Base-by-base conservation (phyloP, 108 stramenopile genomes). In the Licmophora abbreviata region DNA sequence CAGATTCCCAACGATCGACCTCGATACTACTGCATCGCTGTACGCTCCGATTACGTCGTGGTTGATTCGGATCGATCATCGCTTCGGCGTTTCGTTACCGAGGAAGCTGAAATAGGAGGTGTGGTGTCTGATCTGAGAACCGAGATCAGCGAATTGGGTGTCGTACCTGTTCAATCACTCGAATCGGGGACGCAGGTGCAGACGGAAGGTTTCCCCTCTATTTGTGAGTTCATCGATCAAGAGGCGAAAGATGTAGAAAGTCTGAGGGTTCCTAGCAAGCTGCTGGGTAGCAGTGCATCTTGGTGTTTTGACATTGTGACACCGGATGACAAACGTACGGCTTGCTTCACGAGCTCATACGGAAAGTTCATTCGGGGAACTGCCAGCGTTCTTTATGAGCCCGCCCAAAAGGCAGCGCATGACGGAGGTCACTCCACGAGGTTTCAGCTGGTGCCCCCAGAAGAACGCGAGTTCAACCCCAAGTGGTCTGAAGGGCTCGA, bases 241-340 rank as follows among this genome's bases (percentile, higher is more conserved):
- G 21, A 12, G 5, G 7, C 11, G 4, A 38, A 45, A 7, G 29
- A 43, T 18, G 54, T 60, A 25, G 36, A 43, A 36, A 29, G 32
- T 18, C 71, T 74, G 9, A 53, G 48, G 33, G 66, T 88, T 29
- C 92, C 87, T 4, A 44, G 47, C 40, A 76, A 73, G 45, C 18
- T 86, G 1, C 48, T 78, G 27, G 22, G 66, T 12, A 67, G 61
- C 27, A 63, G 62, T 41, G 74, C 88, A 12, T 57, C 87, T 1
- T 94, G 92, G 92, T 91, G 85, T 43, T 85, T 92, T 67, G 94
- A 95, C 51, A 70, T 92, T 47, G 83, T 85, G 12, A 74, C 85
- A 33, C 77, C 82, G 21, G 2, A 21, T 6, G 46, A 61, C 29
- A 38, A 44, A 35, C 59, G 67, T 12, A 54, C 60, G 31, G 56